These are phyloP conservation scores for Helicocarpus griseus DNA, from an alignment of 2,329 filamentous ascomycete species.

Conservation along the genomic window DNA sequence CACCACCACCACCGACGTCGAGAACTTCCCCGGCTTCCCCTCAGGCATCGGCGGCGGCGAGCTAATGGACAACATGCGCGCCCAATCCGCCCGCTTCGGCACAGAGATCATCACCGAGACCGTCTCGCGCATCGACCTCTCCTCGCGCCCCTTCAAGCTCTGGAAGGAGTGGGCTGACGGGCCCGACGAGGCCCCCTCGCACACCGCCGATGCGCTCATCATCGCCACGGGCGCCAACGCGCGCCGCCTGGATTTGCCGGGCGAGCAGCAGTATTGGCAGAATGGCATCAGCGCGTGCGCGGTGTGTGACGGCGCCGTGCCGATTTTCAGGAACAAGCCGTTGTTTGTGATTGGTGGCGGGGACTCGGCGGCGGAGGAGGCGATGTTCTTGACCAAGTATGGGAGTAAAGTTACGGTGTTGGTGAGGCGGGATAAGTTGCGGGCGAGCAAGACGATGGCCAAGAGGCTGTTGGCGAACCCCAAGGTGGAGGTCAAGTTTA, in stretches of 20 bases:
- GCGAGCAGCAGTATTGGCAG: constrained; percentile 96
- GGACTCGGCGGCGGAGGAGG: constrained; percentile 94
- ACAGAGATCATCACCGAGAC: constrained; percentile 92
- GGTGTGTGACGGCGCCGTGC: constrained; percentile 92
- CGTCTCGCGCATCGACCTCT: constrained; percentile 77
- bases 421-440: constrained; percentile 75
- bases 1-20: constrained; percentile 95
- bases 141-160: constrained; percentile 78
- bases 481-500: constrained; percentile 85
- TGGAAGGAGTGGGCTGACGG: constrained; percentile 79
- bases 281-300: constrained; percentile 93
- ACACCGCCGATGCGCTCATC: constrained; percentile 87
- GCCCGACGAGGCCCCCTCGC: constrained; percentile 56
- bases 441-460: constrained; percentile 88
- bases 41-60: constrained; percentile 76
- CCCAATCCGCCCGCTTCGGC: constrained; percentile 83
- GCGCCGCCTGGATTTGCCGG: constrained; percentile 67
- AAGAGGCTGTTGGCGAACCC: constrained; percentile 69
- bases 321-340: constrained; percentile 94
- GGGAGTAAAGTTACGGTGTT: constrained; percentile 89
- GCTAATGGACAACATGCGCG: constrained; percentile 93
- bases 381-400: constrained; percentile 96
- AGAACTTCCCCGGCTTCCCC: constrained; percentile 96
- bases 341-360: constrained; percentile 93
- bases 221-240: constrained; percentile 93